A percentile compares a stretch with the other conserved stretches of the same genome.
phyloP scores from a whole-genome alignment of 108 stramenopile genomes.

The Nitzschia inconspicua region DNA sequence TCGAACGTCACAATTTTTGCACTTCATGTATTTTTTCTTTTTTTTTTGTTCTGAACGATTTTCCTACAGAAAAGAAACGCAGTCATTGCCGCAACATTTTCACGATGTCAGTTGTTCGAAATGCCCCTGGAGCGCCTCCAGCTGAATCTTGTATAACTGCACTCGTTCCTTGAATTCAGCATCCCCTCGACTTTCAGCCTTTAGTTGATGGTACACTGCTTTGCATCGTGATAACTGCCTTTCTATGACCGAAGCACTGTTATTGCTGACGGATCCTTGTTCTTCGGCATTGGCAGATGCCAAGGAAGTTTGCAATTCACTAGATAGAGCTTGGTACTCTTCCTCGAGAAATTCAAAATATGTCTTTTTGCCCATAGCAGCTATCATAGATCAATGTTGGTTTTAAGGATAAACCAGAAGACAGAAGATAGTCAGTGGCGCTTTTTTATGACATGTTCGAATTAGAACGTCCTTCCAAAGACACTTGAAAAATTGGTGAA shows the following conservation, averaged over 20 bases:
- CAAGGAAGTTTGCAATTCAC: constrained; percentile 18
- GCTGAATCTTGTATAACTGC: constrained; percentile 15
- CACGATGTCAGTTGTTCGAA: too few species aligned
- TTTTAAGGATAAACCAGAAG: too few species aligned
- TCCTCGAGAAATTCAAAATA: constrained; percentile 34
- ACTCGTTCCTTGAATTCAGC: constrained; percentile 23
- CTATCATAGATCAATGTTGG: too few species aligned
- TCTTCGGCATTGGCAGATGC: constrained; percentile 1
- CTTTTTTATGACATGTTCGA: too few species aligned
- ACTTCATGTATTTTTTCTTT: too few species aligned
- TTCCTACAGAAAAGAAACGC: too few species aligned
- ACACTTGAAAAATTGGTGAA: too few species aligned
- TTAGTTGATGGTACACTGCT: constrained; percentile 21
- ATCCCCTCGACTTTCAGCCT: constrained; percentile 1
- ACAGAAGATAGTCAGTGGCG: too few species aligned
- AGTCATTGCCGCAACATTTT: too few species aligned
- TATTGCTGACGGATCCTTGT: neutral
- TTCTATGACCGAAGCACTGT: neutral
- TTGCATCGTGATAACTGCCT: constrained; percentile 15
- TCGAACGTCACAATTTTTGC: too few species aligned
- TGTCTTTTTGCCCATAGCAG: constrained; percentile 23
- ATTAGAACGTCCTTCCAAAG: too few species aligned
- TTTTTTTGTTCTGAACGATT: too few species aligned
- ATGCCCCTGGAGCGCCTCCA: constrained; percentile 13
- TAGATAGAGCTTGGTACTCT: constrained; percentile 20